phyloP scores from a whole-genome alignment of 176 grass and related monocot genomes.

The Otatea glauca region DNA sequence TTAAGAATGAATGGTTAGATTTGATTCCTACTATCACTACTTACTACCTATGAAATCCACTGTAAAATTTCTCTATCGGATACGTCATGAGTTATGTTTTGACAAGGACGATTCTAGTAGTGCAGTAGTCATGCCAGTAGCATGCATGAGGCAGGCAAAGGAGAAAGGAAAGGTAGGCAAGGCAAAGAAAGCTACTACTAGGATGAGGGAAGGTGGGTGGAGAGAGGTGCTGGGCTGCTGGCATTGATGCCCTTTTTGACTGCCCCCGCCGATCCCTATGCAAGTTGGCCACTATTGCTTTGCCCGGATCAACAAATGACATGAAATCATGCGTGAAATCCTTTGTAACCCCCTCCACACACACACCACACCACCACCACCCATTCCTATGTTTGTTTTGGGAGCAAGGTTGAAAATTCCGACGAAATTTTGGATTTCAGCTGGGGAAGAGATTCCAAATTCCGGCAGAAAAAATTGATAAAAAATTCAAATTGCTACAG shows the following conservation, averaged over 20 bases:
- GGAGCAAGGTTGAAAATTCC: too few relatives aligned
- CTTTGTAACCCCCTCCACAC: too few relatives aligned
- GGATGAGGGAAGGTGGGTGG: background rate
- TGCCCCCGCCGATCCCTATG: background rate
- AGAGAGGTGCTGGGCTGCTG: background rate
- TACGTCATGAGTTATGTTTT: background rate
- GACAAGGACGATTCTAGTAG: background rate
- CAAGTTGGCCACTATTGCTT: slow-evolving; percentile 8
- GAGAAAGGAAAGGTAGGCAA: background rate
- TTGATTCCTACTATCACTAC: too few relatives aligned
- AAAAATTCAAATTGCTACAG: too few relatives aligned
- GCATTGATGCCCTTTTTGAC: slow-evolving; percentile 17
- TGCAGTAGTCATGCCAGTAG: background rate
- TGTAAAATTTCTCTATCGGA: background rate
- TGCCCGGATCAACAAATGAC: background rate
- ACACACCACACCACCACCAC: too few relatives aligned
- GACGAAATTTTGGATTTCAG: too few relatives aligned
- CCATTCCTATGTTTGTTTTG: too few relatives aligned
- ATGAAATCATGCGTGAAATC: background rate
- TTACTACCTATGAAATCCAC: too few relatives aligned
- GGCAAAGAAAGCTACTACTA: background rate
- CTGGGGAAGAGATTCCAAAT: too few relatives aligned
- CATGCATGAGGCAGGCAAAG: background rate
- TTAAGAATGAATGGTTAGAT: too few relatives aligned
- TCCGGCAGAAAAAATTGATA: too few relatives aligned